Conservation (phyloP, 305 asterid species). For the Caryopteris hybrid region DNA sequence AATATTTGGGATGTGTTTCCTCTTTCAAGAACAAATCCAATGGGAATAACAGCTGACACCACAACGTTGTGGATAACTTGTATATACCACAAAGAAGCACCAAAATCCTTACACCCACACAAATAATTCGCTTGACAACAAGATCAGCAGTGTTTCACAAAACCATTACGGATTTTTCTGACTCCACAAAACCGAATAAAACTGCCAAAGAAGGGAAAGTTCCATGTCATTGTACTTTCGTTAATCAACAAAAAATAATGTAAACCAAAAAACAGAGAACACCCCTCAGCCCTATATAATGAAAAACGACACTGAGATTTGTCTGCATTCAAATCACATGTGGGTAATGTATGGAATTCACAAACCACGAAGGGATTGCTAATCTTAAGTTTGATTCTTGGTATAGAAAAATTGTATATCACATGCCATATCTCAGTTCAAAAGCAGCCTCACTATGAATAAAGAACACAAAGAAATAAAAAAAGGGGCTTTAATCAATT, state of each 20-base stretch:
- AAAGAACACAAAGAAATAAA: neutral
- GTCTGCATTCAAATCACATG: neutral
- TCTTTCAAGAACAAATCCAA: conserved; percentile 22
- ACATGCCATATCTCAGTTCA: neutral
- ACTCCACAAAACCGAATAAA: neutral
- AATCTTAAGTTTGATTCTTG: neutral
- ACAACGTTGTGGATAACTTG: conserved; percentile 25
- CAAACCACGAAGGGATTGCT: neutral
- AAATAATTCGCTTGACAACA: conserved; percentile 25
- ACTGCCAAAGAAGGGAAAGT: conserved; percentile 24
- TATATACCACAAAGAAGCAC: conserved; percentile 35
- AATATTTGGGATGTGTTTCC: neutral
- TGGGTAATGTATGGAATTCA: neutral
- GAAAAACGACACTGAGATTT: neutral
- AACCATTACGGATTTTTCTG: conserved; percentile 31
- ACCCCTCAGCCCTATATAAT: neutral
- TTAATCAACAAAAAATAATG: neutral
- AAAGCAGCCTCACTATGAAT: neutral
- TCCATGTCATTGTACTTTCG: neutral
- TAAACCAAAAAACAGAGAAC: neutral
- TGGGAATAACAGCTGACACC: conserved; percentile 29
- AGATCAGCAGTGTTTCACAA: conserved; percentile 23
- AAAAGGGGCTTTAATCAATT: neutral
- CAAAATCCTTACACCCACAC: conserved; percentile 31
- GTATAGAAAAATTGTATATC: neutral